Conservation (phyloP, 2,329 filamentous ascomycete genomes). For the Coleophoma cylindrospora region DNA sequence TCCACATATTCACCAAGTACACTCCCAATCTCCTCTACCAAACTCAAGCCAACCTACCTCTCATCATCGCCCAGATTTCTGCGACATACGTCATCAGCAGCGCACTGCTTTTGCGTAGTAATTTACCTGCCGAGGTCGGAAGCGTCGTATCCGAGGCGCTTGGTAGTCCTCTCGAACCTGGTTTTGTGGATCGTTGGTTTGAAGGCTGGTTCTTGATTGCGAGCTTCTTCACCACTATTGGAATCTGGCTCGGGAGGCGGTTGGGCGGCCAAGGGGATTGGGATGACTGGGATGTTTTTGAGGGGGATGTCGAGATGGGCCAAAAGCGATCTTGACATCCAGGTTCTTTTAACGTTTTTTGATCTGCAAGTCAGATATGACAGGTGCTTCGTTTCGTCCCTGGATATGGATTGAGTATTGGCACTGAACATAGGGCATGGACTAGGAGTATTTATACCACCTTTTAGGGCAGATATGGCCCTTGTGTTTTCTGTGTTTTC, state of each 20-base stretch:
- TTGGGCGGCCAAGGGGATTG: constrained; percentile 41
- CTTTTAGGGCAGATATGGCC: no score
- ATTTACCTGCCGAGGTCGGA: constrained; percentile 72
- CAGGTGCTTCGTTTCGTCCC: no score
- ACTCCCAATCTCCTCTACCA: constrained; percentile 69
- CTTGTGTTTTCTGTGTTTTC: no score
- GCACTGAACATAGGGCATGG: no score
- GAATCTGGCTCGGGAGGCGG: constrained; percentile 67
- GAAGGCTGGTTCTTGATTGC: constrained; percentile 79
- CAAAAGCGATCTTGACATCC: constrained; percentile 55
- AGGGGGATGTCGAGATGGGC: constrained; percentile 63
- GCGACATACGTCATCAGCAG: constrained; percentile 84
- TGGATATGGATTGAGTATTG: no score
- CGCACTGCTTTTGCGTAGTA: constrained; percentile 70
- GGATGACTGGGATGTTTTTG: constrained; percentile 57
- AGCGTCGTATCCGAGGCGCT: constrained; percentile 73
- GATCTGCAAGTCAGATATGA: no score
- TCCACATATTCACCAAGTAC: constrained; percentile 74
- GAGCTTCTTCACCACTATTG: constrained; percentile 60
- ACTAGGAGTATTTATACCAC: no score
- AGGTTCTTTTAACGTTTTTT: no score
- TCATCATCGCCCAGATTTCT: constrained; percentile 74
- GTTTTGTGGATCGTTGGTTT: constrained; percentile 79
- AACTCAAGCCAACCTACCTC: constrained; percentile 67
- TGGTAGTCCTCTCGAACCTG: constrained; percentile 64